Percentiles rank a stretch among this genome's conserved stretches.
Evolutionary conservation across 768 basidiomycete species (phyloP).

Genomic region (Mycena sanguinolenta): DNA sequence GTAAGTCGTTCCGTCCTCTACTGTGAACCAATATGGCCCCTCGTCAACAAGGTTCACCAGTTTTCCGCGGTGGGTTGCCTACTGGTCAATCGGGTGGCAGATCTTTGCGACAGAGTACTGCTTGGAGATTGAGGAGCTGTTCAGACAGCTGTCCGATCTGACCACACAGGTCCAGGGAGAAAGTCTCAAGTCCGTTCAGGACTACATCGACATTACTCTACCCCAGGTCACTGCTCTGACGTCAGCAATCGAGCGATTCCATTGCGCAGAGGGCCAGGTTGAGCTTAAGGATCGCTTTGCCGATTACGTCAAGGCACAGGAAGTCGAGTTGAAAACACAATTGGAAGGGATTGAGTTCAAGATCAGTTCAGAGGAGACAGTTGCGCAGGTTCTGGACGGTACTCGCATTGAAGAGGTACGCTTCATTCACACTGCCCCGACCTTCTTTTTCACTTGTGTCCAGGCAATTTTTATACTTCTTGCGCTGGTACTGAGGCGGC

Average conservation of each 20-base stretch:
- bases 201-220: background rate
- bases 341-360: background rate
- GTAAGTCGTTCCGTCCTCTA: background rate
- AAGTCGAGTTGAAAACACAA: background rate
- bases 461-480: background rate
- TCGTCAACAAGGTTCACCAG: background rate
- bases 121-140: background rate
- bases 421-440: background rate
- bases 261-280: background rate
- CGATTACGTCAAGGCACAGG: background rate
- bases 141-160: background rate
- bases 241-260: background rate
- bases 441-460: background rate
- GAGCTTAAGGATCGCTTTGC: background rate
- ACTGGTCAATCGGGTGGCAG: background rate
- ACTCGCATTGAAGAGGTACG: background rate
- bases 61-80: background rate
- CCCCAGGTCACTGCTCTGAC: background rate
- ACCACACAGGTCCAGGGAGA: background rate
- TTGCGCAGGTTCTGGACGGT: background rate
- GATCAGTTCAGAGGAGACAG: background rate
- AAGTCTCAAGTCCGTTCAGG: background rate
- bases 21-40: background rate
- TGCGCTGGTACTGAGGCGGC: background rate
- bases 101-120: constrained; percentile 1